Evolutionary conservation across 2,329 filamentous ascomycete genomes (phyloP).

Genomic region (Colletotrichum neosansevieriae): DNA sequence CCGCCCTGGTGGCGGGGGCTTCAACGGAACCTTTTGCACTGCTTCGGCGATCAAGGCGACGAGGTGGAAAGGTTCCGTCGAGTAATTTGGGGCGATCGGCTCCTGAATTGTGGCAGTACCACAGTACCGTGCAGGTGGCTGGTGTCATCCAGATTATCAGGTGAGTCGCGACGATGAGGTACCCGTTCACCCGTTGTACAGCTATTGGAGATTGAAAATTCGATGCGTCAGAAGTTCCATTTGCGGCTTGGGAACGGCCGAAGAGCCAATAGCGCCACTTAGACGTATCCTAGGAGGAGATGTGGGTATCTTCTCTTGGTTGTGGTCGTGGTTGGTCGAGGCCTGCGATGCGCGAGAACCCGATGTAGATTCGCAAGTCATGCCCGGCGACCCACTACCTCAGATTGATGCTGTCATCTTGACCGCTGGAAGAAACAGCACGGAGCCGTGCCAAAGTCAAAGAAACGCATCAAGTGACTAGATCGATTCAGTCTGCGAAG

Average conservation of each 20-base stretch:
- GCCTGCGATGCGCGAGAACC: not conserved
- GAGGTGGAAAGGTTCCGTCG: too few relatives aligned
- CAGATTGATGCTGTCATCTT: not conserved
- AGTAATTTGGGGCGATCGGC: too few relatives aligned
- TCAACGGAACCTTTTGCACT: not conserved
- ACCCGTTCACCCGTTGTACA: too few relatives aligned
- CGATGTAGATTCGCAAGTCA: too few relatives aligned
- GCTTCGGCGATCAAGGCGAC: too few relatives aligned
- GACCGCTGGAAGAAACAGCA: too few relatives aligned
- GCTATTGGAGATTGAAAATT: not conserved
- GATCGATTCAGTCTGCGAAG: too few relatives aligned
- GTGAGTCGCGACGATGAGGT: not conserved
- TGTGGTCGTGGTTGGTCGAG: too few relatives aligned
- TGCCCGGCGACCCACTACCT: not conserved
- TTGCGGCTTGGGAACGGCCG: constrained; percentile 1
- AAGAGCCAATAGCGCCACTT: constrained; percentile 10
- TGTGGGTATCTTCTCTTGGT: not conserved
- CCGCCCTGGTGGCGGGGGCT: not conserved
- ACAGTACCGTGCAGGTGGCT: constrained; percentile 33
- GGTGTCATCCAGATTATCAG: constrained; percentile 10
- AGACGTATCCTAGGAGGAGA: constrained; percentile 10
- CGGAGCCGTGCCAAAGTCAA: too few relatives aligned
- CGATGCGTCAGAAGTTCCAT: not conserved
- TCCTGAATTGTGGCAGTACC: too few relatives aligned
- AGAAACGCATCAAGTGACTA: too few relatives aligned